Conservation (phyloP, 1,284 basidiomycete genomes). For the Moniliella sp. region DNA sequence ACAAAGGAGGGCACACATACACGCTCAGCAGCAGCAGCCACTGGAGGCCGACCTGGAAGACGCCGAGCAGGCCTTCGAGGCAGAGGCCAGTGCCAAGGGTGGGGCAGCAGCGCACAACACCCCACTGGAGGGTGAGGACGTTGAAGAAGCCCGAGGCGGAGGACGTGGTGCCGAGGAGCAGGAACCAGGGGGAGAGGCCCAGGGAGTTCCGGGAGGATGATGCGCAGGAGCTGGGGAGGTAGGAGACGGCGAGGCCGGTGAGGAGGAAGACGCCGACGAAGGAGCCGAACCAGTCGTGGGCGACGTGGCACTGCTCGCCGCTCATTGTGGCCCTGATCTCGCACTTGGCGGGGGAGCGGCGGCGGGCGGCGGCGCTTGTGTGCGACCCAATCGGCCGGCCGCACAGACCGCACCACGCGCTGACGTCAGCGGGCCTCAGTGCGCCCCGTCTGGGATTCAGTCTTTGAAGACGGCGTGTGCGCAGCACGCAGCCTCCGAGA, state of each 20-base stretch:
- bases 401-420: too few species aligned
- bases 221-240: conserved; percentile 59
- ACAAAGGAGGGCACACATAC: conserved; percentile 39
- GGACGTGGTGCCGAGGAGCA: conserved; percentile 66
- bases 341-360: too few species aligned
- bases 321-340: too few species aligned
- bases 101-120: conserved; percentile 58
- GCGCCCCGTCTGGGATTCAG: too few species aligned
- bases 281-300: too few species aligned
- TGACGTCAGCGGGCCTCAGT: too few species aligned
- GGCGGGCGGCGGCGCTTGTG: too few species aligned
- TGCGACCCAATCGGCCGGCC: too few species aligned
- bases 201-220: conserved; percentile 75
- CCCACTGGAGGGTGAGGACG: conserved; percentile 62
- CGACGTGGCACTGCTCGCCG: too few species aligned
- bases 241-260: conserved; percentile 60
- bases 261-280: conserved; percentile 57
- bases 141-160: conserved; percentile 34
- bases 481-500: too few species aligned
- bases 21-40: conserved; percentile 69
- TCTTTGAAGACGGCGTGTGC: too few species aligned
- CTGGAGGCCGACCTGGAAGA: conserved; percentile 60
- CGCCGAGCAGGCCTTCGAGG: conserved; percentile 57
- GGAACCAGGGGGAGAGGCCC: conserved; percentile 73
- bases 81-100: conserved; percentile 43